Evolutionary conservation across 2,329 filamentous ascomycete species (phyloP), one percentile per base, ranked within the genome.

Genomic region (Lachnellula subtilissima): DNA sequence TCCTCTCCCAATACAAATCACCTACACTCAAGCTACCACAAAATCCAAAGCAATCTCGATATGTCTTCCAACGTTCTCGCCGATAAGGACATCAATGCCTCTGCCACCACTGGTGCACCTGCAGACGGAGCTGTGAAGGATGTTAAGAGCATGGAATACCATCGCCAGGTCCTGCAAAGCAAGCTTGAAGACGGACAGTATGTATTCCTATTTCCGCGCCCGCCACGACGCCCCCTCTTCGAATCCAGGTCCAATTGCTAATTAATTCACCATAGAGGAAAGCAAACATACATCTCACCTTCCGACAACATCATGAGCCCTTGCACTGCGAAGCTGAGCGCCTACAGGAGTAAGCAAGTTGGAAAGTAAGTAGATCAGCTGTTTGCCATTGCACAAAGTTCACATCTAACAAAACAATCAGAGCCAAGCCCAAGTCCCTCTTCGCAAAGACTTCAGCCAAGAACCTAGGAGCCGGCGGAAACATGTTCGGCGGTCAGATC

Each of bases 241-340:
- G 7, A 11, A 23, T 15, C 42, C 48, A 25, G 39, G 50, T 69
- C 64, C 48, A 64, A 62, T 61, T 70, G 65, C 59, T 66, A 62
- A 45, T 22, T 7, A 12, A 23, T 22, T 11, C 3, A 32, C 47
- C 17, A 14, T 48, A 71, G 69, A 50, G 63, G 56, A 55, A 60
- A 69, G 43, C 63, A 65, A 61, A 62, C 65, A 40, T 93, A 92
- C 74, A 78, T 92, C 71, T 92, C 88, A 17, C 90, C 90, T 2
- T 92, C 88, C n/a, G 90, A 95, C 73, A 85, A 84, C 74, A 92
- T 95, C 77, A 89, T 91, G 85, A 91, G 87, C 66, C 90, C 90
- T 37, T 91, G 89, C 73, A 88, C 86, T 17, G 86, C 88, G 72
- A 94, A 94, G 80, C 82, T 94, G 66, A 87, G 81, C 61, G 86